Percentiles rank a stretch among this genome's conserved stretches.
phyloP scores from a whole-genome alignment of 805 yeast species.

The Ogataea neopini region DNA sequence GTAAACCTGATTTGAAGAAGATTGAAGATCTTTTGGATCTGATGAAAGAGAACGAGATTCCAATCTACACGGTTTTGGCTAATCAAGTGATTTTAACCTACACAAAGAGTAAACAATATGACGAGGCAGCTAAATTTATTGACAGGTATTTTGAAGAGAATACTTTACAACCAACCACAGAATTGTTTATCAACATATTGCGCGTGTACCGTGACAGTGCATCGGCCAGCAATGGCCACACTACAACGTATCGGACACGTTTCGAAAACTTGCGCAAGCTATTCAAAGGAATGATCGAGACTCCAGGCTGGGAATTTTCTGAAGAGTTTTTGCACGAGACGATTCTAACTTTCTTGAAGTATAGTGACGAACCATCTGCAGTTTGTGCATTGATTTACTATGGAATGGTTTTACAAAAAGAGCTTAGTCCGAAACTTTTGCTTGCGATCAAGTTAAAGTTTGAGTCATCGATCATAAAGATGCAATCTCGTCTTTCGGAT shows the following conservation, averaged over 20 bases:
- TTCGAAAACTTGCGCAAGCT: conserved; percentile 16
- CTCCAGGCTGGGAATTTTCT: conserved; percentile 18
- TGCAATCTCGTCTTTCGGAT: conserved; percentile 20
- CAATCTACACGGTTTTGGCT: conserved; percentile 38
- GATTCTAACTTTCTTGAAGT: conserved; percentile 26
- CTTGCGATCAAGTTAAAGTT: conserved; percentile 21
- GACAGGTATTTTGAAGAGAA: conserved; percentile 26
- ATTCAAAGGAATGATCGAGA: conserved; percentile 20
- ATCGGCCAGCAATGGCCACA: conserved; percentile 9
- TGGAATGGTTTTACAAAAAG: conserved; percentile 22
- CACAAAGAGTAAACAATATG: conserved; percentile 30
- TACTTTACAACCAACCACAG: conserved; percentile 18
- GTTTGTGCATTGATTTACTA: conserved; percentile 28
- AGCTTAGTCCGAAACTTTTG: conserved; percentile 17
- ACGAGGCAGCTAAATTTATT: conserved; percentile 36
- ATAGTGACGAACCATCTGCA: conserved; percentile 28
- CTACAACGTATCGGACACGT: conserved; percentile 11
- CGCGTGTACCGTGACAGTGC: conserved; percentile 21
- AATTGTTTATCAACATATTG: conserved; percentile 21
- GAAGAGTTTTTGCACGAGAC: conserved; percentile 22
- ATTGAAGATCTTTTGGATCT: conserved; percentile 33
- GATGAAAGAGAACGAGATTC: conserved; percentile 34
- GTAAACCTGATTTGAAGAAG: conserved; percentile 26
- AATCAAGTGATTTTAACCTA: conserved; percentile 40
- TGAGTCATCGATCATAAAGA: conserved; percentile 25